phyloP scores from a whole-genome alignment of 768 basidiomycete species.

The Lactarius quietus region DNA sequence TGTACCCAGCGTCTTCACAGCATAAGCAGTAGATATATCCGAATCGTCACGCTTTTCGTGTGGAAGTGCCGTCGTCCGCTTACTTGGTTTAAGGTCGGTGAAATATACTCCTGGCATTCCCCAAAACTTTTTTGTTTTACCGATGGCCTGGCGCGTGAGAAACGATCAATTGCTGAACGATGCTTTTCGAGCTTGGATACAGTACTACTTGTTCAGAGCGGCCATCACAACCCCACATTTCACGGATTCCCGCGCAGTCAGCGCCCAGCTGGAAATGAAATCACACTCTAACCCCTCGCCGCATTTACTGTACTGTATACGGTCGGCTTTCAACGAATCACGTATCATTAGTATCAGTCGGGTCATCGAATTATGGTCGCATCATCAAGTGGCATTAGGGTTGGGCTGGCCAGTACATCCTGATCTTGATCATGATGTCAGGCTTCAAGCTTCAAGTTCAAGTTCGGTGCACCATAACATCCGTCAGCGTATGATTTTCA shows the following conservation, averaged over 20 bases:
- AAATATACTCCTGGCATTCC: not conserved
- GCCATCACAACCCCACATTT: too few species aligned
- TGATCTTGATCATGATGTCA: too few species aligned
- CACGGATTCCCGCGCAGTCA: not conserved
- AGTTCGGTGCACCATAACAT: too few species aligned
- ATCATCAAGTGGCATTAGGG: not conserved
- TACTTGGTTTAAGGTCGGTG: not conserved
- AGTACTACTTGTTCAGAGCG: too few species aligned
- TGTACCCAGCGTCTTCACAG: not conserved
- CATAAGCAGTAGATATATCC: not conserved
- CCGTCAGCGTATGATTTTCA: not conserved
- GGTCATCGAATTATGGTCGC: not conserved
- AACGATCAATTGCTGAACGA: not conserved
- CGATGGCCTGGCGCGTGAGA: not conserved
- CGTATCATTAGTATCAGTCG: not conserved
- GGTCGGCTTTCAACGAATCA: not conserved
- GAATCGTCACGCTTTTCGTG: not conserved
- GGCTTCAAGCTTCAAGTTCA: too few species aligned
- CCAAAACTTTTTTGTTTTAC: not conserved
- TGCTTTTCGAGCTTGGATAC: too few species aligned
- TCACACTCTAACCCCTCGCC: not conserved
- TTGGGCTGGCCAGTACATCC: too few species aligned
- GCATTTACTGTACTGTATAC: too few species aligned
- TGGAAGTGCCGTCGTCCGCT: not conserved
- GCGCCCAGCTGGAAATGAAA: not conserved